Conservation (phyloP, 2,329 filamentous ascomycete genomes). For the Fusarium globosum region DNA sequence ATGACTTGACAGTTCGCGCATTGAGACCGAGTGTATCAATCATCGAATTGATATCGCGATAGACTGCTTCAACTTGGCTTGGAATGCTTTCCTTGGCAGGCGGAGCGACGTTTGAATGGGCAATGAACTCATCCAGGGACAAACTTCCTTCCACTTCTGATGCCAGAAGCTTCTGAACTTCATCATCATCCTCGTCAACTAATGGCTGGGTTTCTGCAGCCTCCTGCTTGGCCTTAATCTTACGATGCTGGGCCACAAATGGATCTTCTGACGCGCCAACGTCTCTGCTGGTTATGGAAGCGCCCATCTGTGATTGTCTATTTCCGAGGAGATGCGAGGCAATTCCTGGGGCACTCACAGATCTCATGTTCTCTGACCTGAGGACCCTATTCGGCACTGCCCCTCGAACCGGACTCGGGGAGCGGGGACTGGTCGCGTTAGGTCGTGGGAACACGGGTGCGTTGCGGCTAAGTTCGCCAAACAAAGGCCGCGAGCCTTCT, state of each 20-base stretch:
- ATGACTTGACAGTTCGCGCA: conserved; percentile 71
- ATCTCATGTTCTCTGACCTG: conserved; percentile 63
- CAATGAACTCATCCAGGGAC: conserved; percentile 75
- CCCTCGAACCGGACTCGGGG: conserved; percentile 76
- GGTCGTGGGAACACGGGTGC: conserved; percentile 67
- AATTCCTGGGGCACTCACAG: conserved; percentile 70
- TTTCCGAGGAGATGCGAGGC: conserved; percentile 64
- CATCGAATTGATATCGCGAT: conserved; percentile 91
- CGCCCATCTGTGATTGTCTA: conserved; percentile 52
- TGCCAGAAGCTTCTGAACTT: conserved; percentile 70
- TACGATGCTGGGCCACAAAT: conserved; percentile 63
- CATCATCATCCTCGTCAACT: conserved; percentile 76
- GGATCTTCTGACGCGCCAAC: conserved; percentile 55
- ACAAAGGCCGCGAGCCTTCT: conserved; percentile 59
- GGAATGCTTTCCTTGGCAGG: conserved; percentile 68
- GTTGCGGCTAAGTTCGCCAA: conserved; percentile 64
- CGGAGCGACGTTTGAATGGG: conserved; percentile 65
- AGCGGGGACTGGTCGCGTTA: conserved; percentile 70
- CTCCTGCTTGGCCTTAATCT: conserved; percentile 64
- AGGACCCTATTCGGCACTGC: conserved; percentile 63
- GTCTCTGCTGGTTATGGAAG: conserved; percentile 55
- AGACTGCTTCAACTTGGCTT: conserved; percentile 73
- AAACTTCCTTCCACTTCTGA: conserved; percentile 71
- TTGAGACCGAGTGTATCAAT: conserved; percentile 93
- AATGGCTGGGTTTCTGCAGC: conserved; percentile 68